These are phyloP conservation scores for Saccharomycopsis sp. DNA, from an alignment of 805 yeast species.

Conservation along the genomic window DNA sequence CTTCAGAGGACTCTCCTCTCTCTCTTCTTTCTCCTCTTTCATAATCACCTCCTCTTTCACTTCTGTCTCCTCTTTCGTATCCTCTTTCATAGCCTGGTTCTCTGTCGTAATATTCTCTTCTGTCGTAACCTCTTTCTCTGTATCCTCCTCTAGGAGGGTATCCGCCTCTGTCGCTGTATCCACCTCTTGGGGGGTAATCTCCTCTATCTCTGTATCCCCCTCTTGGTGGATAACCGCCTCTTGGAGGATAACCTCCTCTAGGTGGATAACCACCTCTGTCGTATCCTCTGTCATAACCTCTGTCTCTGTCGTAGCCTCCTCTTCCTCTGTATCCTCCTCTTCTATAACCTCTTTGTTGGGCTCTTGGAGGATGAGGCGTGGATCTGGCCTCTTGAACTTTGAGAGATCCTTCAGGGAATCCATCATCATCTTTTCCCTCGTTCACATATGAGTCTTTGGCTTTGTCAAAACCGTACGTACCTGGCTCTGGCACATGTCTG, in stretches of 20 bases:
- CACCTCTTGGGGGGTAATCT: conserved; percentile 7
- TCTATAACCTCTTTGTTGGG: conserved; percentile 8
- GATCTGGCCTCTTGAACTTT: conserved; percentile 19
- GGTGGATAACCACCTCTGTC: conserved; percentile 1
- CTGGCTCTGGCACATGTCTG: conserved; percentile 7
- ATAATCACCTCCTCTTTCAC: conserved; percentile 5
- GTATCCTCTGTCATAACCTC: background rate
- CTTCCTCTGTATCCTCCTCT: conserved; percentile 19
- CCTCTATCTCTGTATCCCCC: conserved; percentile 5
- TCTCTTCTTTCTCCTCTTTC: conserved; percentile 13
- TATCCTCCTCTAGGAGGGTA: conserved; percentile 12
- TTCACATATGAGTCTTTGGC: background rate
- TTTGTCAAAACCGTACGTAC: conserved; percentile 1
- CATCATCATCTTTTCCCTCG: conserved; percentile 6
- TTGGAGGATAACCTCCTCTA: conserved; percentile 11
- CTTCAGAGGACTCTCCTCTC: background rate
- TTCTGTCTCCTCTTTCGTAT: background rate
- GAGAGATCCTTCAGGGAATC: conserved; percentile 19
- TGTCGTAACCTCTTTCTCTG: conserved; percentile 12
- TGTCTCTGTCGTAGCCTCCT: conserved; percentile 16
- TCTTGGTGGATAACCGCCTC: conserved; percentile 9
- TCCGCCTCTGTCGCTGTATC: conserved; percentile 12
- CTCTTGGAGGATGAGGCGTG: conserved; percentile 19
- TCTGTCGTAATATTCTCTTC: conserved; percentile 4
- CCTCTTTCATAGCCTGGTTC: conserved; percentile 8